Evolutionary conservation across 805 yeast genomes (phyloP).

Genomic region (Kuraishia capsulata): DNA sequence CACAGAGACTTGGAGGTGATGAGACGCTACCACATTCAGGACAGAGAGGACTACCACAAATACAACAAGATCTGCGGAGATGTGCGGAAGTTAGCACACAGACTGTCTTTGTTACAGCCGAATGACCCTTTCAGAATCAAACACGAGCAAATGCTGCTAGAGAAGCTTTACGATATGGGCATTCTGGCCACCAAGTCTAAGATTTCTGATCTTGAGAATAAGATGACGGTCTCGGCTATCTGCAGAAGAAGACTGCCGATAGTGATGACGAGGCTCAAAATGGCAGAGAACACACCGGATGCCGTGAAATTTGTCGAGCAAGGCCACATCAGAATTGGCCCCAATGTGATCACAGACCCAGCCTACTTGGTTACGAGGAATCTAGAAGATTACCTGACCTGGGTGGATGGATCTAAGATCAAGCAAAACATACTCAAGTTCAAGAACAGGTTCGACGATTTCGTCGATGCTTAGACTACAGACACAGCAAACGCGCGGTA

Average conservation of each 20-base stretch:
- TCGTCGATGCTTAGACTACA: neutral
- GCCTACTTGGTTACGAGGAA: conserved; percentile 89
- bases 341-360: conserved; percentile 90
- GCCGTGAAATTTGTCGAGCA: conserved; percentile 92
- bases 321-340: conserved; percentile 97
- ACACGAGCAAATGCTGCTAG: conserved; percentile 82
- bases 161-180: conserved; percentile 85
- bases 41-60: conserved; percentile 92
- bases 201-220: conserved; percentile 85
- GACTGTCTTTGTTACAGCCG: conserved; percentile 76
- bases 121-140: conserved; percentile 79
- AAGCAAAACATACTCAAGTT: conserved; percentile 81
- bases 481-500: conserved; percentile 10
- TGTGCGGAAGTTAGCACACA: conserved; percentile 78
- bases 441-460: conserved; percentile 65
- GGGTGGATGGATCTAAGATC: conserved; percentile 96
- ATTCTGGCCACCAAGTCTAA: conserved; percentile 80
- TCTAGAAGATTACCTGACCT: conserved; percentile 93
- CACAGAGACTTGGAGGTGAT: conserved; percentile 96
- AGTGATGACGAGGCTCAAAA: conserved; percentile 86
- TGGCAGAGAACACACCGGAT: conserved; percentile 85
- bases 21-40: conserved; percentile 88
- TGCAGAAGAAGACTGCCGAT: conserved; percentile 91
- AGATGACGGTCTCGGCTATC: conserved; percentile 83
- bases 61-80: conserved; percentile 92